Base-by-base conservation (phyloP, 2,329 filamentous ascomycete species). In the Nannizziopsis barbatae region DNA sequence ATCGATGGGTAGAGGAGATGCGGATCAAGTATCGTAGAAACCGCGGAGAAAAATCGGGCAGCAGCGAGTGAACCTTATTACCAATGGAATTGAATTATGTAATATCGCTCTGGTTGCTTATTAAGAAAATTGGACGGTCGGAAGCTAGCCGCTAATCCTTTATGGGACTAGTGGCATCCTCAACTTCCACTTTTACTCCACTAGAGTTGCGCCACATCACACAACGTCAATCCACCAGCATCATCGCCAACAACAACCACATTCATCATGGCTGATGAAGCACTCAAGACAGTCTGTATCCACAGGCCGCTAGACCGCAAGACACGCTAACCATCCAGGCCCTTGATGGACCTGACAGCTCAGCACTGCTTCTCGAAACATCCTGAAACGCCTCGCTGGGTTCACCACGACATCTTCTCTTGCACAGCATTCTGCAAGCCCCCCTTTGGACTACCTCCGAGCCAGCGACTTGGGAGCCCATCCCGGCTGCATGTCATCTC, bases 151-250 rank as follows among this genome's bases (percentile, higher is more conserved):
- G 7, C 22, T 27, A 27, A 7, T 27, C 22, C 22, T 7, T 3
- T 27, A 27, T 27, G 4, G 22, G 22, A 27, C 22, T 27, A 27
- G 22, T 7, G 22, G 22, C 22, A 27, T 27, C 22, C 7, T 3
- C 22, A 27, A 3, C 22, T 27, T 27, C 22, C 17, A 4, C 1
- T 9, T 7, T 27, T 14, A 37, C 15, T 12, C 44, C 44, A 46
- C 22, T 46, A 35, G 15, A 14, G 44, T 40, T 40, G 44, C n/a
- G 44, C 44, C 44, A 46, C 44, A 46, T 46, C 44, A 37, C 44
- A 45, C 37, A 20, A 40, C 37, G 17, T 17, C 37, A 40, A 40
- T n/a, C 15, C 18, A 44, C 31, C 12, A 33, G 27, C 15, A 43
- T 32, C 22, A 43, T 32, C 32, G 17, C 41, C 27, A 14, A 20